A percentile compares a stretch with the other conserved stretches of the same genome.
phyloP scores from a whole-genome alignment of 306 rosid genomes.

The Gillenia trifoliata region DNA sequence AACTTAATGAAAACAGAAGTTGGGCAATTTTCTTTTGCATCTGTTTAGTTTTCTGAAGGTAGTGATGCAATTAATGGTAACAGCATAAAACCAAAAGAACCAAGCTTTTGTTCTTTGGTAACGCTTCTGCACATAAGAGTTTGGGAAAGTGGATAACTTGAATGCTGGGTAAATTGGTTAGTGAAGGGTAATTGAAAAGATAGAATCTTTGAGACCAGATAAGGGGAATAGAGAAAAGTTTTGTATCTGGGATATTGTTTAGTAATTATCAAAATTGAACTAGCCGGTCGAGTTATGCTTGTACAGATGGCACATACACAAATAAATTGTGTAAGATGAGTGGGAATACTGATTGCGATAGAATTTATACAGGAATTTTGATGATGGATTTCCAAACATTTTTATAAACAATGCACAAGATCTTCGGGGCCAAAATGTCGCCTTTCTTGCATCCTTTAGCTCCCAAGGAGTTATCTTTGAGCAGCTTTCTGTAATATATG shows the following conservation, averaged over 20 bases:
- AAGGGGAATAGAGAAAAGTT: neutral
- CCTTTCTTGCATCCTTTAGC: slow-evolving; percentile 87
- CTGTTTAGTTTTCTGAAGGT: neutral
- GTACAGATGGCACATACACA: neutral
- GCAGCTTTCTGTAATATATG: slow-evolving; percentile 89
- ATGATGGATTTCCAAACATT: slow-evolving; percentile 91
- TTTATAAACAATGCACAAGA: slow-evolving; percentile 84
- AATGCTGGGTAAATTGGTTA: neutral
- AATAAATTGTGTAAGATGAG: neutral
- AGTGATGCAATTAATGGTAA: neutral
- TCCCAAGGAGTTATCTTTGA: slow-evolving; percentile 88
- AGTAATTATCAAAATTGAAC: neutral
- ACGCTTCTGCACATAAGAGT: neutral
- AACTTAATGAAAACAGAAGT: neutral
- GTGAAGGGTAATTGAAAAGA: neutral
- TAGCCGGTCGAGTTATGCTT: neutral
- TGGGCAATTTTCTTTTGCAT: neutral
- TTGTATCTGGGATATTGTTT: neutral
- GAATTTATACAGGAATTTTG: slow-evolving; percentile 66
- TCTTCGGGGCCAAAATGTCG: slow-evolving; percentile 93
- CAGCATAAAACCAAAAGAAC: neutral
- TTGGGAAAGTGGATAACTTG: neutral
- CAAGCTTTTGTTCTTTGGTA: neutral
- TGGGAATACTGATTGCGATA: slow-evolving; percentile 18
- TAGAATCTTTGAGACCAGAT: neutral